Evolutionary conservation across 1,284 basidiomycete species (phyloP).

Genomic region (Rugosomyces carneus): DNA sequence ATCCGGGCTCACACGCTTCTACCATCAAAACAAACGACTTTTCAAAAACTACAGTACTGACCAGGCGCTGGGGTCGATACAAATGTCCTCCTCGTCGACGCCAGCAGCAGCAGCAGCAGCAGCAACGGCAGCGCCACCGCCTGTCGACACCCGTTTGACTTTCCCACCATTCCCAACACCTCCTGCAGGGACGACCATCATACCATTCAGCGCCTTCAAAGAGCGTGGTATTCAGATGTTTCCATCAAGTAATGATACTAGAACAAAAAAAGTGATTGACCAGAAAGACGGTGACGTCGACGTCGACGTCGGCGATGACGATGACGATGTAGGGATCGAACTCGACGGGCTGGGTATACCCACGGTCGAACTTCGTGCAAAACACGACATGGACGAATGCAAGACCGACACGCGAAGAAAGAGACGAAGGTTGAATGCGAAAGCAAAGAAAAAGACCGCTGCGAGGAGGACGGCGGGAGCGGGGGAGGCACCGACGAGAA

Average conservation of each 20-base stretch:
- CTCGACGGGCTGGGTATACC: slow-evolving; percentile 59
- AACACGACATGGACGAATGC: slow-evolving; percentile 45
- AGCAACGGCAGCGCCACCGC: too few relatives aligned
- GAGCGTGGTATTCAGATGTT: slow-evolving; percentile 53
- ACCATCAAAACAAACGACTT: too few relatives aligned
- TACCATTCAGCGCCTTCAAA: slow-evolving; percentile 54
- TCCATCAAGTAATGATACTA: not conserved
- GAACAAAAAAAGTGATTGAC: not conserved
- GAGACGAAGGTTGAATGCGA: slow-evolving; percentile 16
- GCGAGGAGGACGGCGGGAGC: slow-evolving; percentile 7
- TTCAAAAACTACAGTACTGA: too few relatives aligned
- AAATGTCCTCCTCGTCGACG: slow-evolving; percentile 9
- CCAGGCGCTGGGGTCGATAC: not conserved
- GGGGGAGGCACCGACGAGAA: slow-evolving; percentile 17
- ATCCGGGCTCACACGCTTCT: too few relatives aligned
- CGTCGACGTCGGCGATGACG: slow-evolving; percentile 22
- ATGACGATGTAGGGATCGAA: slow-evolving; percentile 18
- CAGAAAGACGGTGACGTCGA: too few relatives aligned
- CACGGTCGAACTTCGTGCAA: slow-evolving; percentile 48
- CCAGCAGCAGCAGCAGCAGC: not conserved
- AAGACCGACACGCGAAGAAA: slow-evolving; percentile 38
- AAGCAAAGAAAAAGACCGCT: not conserved
- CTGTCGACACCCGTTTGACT: slow-evolving; percentile 15
- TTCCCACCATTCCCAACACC: slow-evolving; percentile 61
- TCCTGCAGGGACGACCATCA: slow-evolving; percentile 47